A percentile compares a stretch with the other conserved stretches of the same genome.
These are phyloP conservation scores for Leishmania mexicana DNA, from an alignment of 208 protist genomes.

Conservation along the genomic window DNA sequence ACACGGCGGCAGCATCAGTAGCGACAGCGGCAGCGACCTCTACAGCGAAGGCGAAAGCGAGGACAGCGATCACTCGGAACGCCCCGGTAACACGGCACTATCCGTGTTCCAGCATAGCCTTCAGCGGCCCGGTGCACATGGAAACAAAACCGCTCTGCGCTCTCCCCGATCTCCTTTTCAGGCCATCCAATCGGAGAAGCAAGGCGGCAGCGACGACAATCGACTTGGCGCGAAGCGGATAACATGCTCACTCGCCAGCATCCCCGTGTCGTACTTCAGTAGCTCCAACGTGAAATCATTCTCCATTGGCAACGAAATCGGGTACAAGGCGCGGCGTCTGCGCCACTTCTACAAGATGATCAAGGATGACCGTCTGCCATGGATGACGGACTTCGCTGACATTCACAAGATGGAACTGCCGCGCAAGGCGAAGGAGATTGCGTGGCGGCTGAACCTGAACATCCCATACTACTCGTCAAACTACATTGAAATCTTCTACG, in stretches of 20 bases:
- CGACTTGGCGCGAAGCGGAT: neutral
- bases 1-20: neutral
- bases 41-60: conserved; percentile 36
- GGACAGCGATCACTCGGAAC: conserved; percentile 13
- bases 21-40: conserved; percentile 22
- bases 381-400: conserved; percentile 74
- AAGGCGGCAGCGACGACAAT: neutral
- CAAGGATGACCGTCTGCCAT: conserved; percentile 69
- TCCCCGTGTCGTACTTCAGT: conserved; percentile 44
- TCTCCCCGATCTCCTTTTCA: neutral
- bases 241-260: neutral
- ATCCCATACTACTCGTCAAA: conserved; percentile 84
- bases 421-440: conserved; percentile 43
- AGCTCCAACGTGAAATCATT: conserved; percentile 25
- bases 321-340: conserved; percentile 20
- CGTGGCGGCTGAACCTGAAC: conserved; percentile 76
- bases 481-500: conserved; percentile 73
- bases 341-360: conserved; percentile 28
- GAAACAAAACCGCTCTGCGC: neutral
- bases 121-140: neutral
- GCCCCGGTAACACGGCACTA: neutral
- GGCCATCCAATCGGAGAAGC: neutral
- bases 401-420: conserved; percentile 54
- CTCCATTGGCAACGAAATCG: conserved; percentile 30
- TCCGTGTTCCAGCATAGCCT: neutral